These are phyloP conservation scores for Aspergillus luchuensis DNA, from an alignment of 2,329 filamentous ascomycete species.

Conservation along the genomic window DNA sequence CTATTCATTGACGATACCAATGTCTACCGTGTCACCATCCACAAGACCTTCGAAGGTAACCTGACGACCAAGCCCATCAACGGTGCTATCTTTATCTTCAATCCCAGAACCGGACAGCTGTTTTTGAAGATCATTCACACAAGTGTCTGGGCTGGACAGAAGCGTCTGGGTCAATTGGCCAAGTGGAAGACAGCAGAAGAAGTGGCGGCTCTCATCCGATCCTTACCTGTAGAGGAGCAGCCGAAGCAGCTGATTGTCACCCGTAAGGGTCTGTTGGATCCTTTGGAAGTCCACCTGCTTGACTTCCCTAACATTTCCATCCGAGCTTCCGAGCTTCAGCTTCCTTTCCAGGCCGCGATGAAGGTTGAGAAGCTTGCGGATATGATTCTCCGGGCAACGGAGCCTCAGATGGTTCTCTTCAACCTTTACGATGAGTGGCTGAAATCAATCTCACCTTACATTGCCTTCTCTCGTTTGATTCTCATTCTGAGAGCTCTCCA, in stretches of 20 bases:
- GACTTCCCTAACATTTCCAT: conserved; percentile 99
- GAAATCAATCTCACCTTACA: conserved; percentile 98
- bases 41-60: conserved; percentile 99
- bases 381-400: conserved; percentile 96
- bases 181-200: conserved; percentile 99
- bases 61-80: conserved; percentile 99
- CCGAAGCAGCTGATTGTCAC: conserved; percentile 99
- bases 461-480: conserved; percentile 92
- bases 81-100: conserved; percentile 99
- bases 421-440: conserved; percentile 99
- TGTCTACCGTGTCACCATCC: conserved; percentile 98
- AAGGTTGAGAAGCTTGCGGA: conserved; percentile 99
- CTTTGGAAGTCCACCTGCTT: conserved; percentile 92
- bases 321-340: conserved; percentile 90
- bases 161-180: conserved; percentile 94
- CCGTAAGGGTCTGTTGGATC: conserved; percentile 93
- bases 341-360: conserved; percentile 99
- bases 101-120: conserved; percentile 93
- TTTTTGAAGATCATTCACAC: conserved; percentile 99
- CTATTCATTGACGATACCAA: conserved; percentile 99
- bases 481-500: conserved; percentile 92
- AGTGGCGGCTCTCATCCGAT: conserved; percentile 95
- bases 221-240: conserved; percentile 94
- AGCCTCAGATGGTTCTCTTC: conserved; percentile 99
- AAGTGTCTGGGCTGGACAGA: conserved; percentile 98